Evolutionary conservation across 768 basidiomycete species (phyloP), one percentile per base, ranked within the genome.

Genomic region (Mycena filopes): DNA sequence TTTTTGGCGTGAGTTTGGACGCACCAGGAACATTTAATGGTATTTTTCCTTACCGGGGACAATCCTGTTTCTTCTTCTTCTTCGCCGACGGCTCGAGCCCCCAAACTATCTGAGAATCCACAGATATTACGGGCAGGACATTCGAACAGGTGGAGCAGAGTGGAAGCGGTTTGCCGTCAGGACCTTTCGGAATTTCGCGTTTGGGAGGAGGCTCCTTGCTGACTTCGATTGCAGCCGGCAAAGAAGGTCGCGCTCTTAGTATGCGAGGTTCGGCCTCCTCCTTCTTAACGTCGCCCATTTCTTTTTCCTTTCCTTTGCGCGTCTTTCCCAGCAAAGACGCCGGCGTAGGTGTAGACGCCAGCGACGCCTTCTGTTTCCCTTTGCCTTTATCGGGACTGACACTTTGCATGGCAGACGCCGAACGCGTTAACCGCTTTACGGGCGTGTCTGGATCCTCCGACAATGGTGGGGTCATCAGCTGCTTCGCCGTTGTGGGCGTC

Each of bases 31-130:
- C 63, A 68, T 53, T 65, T 18, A 23, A 20, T 36, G 10, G 36
- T 15, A 55, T 78, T 85, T 67, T 74, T 94, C 92, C 93, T 67
- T 74, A 94, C 92, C 93, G 83, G 60, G 91, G 91, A 75, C 93
- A 94, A 29, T 92, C 89, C 65, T 87, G 86, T 64, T 86, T 85
- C 65, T 81, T 81, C 75, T 88, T 89, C 71, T 85, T 88, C 75
- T 85, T 85, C 51, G 81, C 81, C 33, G 84, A 79, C 58, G 74
- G 80, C 70, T 88, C 87, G 23, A 83, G 64, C 43, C 91, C 92
- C 90, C 91, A 93, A 38, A 93, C 89, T 25, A 93, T 85, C 74
- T 89, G 82, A 43, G 85, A 86, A 76, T 92, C 90, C 28, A 93
- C 88, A 53, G 89, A 85, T 69, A 93, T 93, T 63, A 94, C 84